A percentile compares a stretch with the other conserved stretches of the same genome.
Conservation (phyloP, 2,329 filamentous ascomycete genomes). For the Colletotrichum ledebouriae region DNA sequence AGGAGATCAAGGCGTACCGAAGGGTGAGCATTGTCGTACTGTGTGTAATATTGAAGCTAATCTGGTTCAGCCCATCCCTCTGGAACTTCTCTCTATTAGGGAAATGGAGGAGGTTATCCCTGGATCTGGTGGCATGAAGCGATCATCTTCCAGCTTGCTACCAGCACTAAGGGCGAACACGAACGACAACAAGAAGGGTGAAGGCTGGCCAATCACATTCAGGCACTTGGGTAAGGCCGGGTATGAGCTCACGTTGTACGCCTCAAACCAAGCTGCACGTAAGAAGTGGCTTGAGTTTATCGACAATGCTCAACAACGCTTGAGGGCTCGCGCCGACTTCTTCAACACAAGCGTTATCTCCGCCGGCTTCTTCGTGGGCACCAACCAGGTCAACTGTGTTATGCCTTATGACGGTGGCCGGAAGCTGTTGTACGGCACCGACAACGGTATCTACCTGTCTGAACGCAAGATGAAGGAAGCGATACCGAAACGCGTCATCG, state of each 20-base stretch:
- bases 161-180: conserved; percentile 63
- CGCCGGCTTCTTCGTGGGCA: conserved; percentile 69
- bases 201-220: conserved; percentile 96
- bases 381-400: conserved; percentile 93
- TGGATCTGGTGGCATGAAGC: conserved; percentile 81
- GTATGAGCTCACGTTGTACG: conserved; percentile 92
- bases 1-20: conserved; percentile 95
- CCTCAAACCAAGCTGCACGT: conserved; percentile 84
- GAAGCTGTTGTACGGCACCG: conserved; percentile 94
- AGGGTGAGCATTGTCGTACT: conserved; percentile 60
- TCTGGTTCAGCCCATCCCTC: conserved; percentile 79
- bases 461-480: conserved; percentile 91
- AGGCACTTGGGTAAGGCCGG: conserved; percentile 95
- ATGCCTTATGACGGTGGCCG: conserved; percentile 95
- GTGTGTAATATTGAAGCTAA: conserved; percentile 22
- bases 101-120: conserved; percentile 98
- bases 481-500: conserved; percentile 85
- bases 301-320: conserved; percentile 87
- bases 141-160: conserved; percentile 88
- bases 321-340: conserved; percentile 90
- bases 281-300: conserved; percentile 99
- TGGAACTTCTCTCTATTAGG: conserved; percentile 91
- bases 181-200: conserved; percentile 70
- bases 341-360: conserved; percentile 80
- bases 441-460: conserved; percentile 91